phyloP scores from a whole-genome alignment of 1,284 basidiomycete species.

The Ceratobasidium papillatum region DNA sequence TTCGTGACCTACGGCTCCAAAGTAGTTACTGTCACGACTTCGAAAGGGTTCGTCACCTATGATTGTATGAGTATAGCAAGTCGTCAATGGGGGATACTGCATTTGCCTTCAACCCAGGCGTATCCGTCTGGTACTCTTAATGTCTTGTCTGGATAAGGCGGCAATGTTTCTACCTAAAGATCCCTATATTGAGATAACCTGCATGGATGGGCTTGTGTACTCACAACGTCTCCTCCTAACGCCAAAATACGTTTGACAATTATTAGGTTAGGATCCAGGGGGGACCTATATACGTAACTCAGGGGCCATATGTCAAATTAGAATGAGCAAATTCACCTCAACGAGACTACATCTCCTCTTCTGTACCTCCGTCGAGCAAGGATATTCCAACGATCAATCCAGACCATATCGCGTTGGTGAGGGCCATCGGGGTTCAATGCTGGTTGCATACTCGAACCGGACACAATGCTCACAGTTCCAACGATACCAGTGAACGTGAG shows the following conservation, averaged over 20 bases:
- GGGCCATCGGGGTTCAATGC: constrained; percentile 41
- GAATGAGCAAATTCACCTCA: constrained; percentile 18
- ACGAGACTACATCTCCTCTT: constrained; percentile 40
- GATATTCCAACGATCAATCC: constrained; percentile 40
- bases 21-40: constrained; percentile 40
- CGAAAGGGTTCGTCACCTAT: constrained; percentile 42
- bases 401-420: constrained; percentile 38
- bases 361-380: constrained; percentile 30
- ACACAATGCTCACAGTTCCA: constrained; percentile 30
- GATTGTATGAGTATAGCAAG: not conserved
- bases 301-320: not conserved
- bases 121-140: constrained; percentile 40
- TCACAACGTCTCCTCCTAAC: constrained; percentile 41
- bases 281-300: constrained; percentile 18
- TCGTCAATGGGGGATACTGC: not conserved
- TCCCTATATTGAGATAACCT: not conserved
- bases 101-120: constrained; percentile 42
- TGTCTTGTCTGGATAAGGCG: constrained; percentile 40
- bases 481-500: constrained; percentile 32
- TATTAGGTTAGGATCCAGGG: constrained; percentile 31
- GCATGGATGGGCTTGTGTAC: not conserved
- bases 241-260: constrained; percentile 43
- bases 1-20: constrained; percentile 38
- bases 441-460: constrained; percentile 40
- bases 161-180: constrained; percentile 37